Conservation (phyloP, 2,329 filamentous ascomycete genomes). For the Biscogniauxia mediterranea region DNA sequence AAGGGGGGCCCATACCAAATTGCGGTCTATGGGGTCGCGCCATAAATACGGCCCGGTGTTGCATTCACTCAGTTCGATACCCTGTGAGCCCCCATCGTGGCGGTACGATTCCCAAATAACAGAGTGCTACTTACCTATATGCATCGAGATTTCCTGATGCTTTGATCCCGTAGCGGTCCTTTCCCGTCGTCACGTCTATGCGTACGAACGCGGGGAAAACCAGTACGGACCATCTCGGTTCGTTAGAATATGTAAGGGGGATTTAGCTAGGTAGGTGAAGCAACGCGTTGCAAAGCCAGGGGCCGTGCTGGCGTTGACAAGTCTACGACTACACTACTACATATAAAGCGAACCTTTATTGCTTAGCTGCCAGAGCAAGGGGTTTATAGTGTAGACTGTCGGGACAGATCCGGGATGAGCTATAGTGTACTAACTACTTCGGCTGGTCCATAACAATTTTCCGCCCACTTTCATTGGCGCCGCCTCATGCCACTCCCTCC, state of each 20-base stretch:
- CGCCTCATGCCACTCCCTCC: not conserved
- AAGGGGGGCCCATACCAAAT: not conserved
- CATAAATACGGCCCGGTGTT: not conserved
- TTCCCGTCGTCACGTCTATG: not conserved
- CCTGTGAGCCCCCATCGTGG: too few species aligned
- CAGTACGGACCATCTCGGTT: not conserved
- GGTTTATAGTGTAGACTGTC: not conserved
- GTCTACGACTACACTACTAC: too few species aligned
- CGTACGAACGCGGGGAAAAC: not conserved
- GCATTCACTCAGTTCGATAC: too few species aligned
- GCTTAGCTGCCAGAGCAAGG: not conserved
- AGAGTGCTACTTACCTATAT: not conserved
- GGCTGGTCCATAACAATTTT: not conserved
- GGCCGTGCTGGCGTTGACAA: not conserved
- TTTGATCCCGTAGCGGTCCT: not conserved
- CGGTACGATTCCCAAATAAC: too few species aligned
- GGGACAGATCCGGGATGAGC: not conserved
- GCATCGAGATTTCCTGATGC: not conserved
- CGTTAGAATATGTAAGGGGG: not conserved
- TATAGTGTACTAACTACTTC: not conserved
- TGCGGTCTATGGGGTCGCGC: not conserved
- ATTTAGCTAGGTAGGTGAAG: not conserved
- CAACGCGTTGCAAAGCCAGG: not conserved
- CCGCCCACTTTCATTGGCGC: not conserved
- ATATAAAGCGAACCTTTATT: not conserved